Percentiles rank a stretch among this genome's conserved stretches.
phyloP scores from a whole-genome alignment of 257 asterid genomes.

The Solanum verrucosum region DNA sequence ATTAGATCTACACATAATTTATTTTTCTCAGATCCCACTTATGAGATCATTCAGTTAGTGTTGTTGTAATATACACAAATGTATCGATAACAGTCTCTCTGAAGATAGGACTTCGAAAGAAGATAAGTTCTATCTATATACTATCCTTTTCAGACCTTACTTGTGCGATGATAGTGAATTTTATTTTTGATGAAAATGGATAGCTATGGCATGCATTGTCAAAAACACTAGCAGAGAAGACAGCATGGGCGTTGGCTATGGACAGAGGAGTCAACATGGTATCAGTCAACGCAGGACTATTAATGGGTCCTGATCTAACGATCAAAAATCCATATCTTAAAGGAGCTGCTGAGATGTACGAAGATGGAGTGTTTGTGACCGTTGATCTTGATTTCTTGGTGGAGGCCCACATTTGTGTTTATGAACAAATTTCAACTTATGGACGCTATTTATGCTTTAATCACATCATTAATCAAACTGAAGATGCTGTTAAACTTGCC shows the following conservation, averaged over 20 bases:
- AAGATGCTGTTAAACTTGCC: slow-evolving; percentile 54
- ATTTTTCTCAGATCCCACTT: no score
- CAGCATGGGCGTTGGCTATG: slow-evolving; percentile 91
- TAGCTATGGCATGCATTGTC: slow-evolving; percentile 86
- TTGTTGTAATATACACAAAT: background rate
- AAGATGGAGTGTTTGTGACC: slow-evolving; percentile 68
- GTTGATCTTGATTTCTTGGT: slow-evolving; percentile 70
- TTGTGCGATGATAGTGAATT: background rate
- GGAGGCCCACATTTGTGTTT: slow-evolving; percentile 70
- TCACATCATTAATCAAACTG: slow-evolving; percentile 32
- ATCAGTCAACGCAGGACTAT: slow-evolving; percentile 55
- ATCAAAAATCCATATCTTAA: slow-evolving; percentile 67
- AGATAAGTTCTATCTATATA: background rate
- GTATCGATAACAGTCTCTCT: background rate
- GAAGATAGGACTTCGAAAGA: no score
- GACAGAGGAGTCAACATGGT: slow-evolving; percentile 86
- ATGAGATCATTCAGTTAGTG: no score
- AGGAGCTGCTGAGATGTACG: slow-evolving; percentile 86
- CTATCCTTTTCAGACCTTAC: fast-evolving
- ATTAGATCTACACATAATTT: fast-evolving
- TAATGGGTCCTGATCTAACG: slow-evolving; percentile 49
- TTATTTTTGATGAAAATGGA: background rate
- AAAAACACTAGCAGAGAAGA: slow-evolving; percentile 77
- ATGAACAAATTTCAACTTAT: slow-evolving; percentile 61
- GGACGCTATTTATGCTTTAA: slow-evolving; percentile 84